Conservation (phyloP, 2,329 filamentous ascomycete genomes). For the Epichloe sylvatica region DNA sequence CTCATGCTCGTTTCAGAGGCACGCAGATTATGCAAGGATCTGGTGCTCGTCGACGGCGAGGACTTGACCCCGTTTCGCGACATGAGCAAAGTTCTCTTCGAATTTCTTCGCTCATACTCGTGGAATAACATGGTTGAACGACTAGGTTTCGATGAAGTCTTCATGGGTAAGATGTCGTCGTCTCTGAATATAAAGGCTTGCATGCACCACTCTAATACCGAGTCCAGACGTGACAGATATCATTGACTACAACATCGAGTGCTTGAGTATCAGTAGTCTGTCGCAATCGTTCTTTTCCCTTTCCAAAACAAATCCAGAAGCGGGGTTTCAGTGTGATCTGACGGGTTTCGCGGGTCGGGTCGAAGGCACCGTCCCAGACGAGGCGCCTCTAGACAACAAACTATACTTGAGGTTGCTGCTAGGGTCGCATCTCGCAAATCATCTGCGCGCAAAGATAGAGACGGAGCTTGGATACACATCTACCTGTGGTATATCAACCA, state of each 20-base stretch:
- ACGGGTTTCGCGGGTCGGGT: slow-evolving; percentile 50
- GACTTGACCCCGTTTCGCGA: slow-evolving; percentile 75
- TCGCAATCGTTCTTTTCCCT: slow-evolving; percentile 66
- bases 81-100: slow-evolving; percentile 67
- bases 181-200: not conserved
- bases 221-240: slow-evolving; percentile 69
- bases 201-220: not conserved
- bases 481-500: slow-evolving; percentile 76
- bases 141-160: slow-evolving; percentile 81
- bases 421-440: slow-evolving; percentile 65
- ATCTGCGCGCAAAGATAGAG: slow-evolving; percentile 61
- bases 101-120: slow-evolving; percentile 55
- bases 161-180: slow-evolving; percentile 24
- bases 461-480: slow-evolving; percentile 70
- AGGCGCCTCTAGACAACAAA: slow-evolving; percentile 19
- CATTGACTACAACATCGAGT: slow-evolving; percentile 62
- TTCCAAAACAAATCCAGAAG: slow-evolving; percentile 55
- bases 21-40: slow-evolving; percentile 63
- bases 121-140: slow-evolving; percentile 71
- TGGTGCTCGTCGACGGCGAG: slow-evolving; percentile 76
- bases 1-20: slow-evolving; percentile 77
- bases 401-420: slow-evolving; percentile 52
- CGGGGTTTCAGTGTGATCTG: slow-evolving; percentile 71
- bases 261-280: slow-evolving; percentile 55
- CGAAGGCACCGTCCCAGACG: slow-evolving; percentile 15